A percentile compares a stretch with the other conserved stretches of the same genome.
Evolutionary conservation across 495 filamentous ascomycete genomes (phyloP).

Genomic region (Lentithecium fluviatile): DNA sequence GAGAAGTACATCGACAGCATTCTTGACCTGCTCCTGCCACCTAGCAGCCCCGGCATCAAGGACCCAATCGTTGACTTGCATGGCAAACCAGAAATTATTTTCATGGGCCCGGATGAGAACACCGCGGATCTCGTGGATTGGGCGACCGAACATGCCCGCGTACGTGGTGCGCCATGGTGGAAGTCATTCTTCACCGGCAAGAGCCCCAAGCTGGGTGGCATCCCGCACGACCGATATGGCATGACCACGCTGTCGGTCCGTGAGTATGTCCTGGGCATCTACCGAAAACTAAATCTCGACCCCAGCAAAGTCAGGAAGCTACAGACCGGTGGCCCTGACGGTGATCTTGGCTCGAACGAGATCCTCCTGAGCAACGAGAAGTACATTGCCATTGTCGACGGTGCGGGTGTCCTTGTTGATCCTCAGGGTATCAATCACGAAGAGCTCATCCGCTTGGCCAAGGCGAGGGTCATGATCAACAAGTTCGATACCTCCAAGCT

Average conservation of each 20-base stretch:
- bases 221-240: conserved; percentile 92
- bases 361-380: conserved; percentile 94
- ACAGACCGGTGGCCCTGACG: conserved; percentile 96
- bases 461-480: conserved; percentile 82
- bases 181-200: conserved; percentile 99
- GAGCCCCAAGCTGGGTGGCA: conserved; percentile 91
- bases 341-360: conserved; percentile 95
- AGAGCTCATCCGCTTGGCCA: conserved; percentile 82
- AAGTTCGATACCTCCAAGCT: conserved; percentile 84
- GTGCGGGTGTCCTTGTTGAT: conserved; percentile 91
- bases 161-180: conserved; percentile 93
- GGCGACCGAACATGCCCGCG: conserved; percentile 91
- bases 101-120: conserved; percentile 99
- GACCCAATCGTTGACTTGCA: conserved; percentile 96
- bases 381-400: conserved; percentile 90
- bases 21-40: conserved; percentile 85
- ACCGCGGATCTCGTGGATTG: conserved; percentile 96
- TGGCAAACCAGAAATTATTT: conserved; percentile 91
- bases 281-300: conserved; percentile 89
- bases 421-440: conserved; percentile 81
- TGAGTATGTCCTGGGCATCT: conserved; percentile 93
- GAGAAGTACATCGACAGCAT: conserved; percentile 99
- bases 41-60: conserved; percentile 93
- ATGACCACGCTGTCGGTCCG: conserved; percentile 98
- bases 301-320: conserved; percentile 81